Conservation (phyloP, 2,329 filamentous ascomycete genomes). For the Eutypa lata region DNA sequence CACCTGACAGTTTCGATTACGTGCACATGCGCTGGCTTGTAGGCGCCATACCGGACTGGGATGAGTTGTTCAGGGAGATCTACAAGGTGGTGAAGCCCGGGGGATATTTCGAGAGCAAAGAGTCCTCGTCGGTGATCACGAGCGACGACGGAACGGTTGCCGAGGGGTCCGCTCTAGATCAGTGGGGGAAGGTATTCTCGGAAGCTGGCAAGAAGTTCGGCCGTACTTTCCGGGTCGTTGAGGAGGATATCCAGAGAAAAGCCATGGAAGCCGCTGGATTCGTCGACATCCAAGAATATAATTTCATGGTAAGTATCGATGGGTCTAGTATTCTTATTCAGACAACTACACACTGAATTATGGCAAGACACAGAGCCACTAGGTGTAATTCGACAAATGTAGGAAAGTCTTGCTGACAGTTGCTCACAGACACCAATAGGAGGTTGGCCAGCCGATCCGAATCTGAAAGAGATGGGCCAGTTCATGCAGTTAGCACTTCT, state of each 20-base stretch:
- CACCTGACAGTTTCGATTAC: constrained; percentile 52
- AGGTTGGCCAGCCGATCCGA: constrained; percentile 37
- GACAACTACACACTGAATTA: no score
- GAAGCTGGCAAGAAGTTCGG: constrained; percentile 31
- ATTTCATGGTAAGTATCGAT: constrained; percentile 18
- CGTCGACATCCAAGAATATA: constrained; percentile 18
- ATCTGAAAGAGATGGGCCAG: constrained; percentile 34
- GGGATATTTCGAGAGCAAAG: constrained; percentile 32
- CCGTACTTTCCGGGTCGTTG: constrained; percentile 27
- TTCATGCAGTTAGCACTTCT: constrained; percentile 28
- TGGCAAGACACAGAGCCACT: no score
- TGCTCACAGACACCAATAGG: constrained; percentile 32
- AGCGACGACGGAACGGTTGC: constrained; percentile 27
- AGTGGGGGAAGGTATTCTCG: constrained; percentile 32
- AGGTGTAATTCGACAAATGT: background rate
- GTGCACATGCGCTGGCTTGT: constrained; percentile 58
- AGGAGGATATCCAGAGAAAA: constrained; percentile 27
- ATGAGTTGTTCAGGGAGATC: constrained; percentile 45
- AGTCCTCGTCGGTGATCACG: constrained; percentile 20
- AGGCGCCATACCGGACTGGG: constrained; percentile 55
- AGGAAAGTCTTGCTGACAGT: background rate
- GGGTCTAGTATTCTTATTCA: background rate
- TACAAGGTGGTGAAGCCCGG: constrained; percentile 53
- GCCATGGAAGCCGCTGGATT: constrained; percentile 29
- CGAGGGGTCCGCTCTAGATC: constrained; percentile 25